A percentile compares a stretch with the other conserved stretches of the same genome.
Conservation (phyloP, 2,329 filamentous ascomycete genomes). For the Aotearoamyces nothofagi region DNA sequence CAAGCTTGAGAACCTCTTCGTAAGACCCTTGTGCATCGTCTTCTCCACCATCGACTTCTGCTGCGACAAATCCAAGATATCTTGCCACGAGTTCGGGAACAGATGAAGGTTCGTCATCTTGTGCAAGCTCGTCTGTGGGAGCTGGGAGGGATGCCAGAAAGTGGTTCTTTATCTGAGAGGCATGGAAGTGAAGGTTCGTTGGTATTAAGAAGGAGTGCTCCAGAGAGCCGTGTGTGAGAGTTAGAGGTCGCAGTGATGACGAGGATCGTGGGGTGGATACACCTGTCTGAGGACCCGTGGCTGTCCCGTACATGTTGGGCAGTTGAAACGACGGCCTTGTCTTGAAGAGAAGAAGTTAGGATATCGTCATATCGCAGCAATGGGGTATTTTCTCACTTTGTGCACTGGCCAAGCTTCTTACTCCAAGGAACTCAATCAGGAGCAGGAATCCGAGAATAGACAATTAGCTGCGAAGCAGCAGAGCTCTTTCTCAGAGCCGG, state of each 20-base stretch:
- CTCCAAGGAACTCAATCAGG: conserved; percentile 21
- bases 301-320: conserved; percentile 68
- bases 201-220: conserved; percentile 94
- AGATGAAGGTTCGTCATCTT: conserved; percentile 98
- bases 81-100: conserved; percentile 81
- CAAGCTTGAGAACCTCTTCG: conserved; percentile 80
- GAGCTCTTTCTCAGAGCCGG: background rate
- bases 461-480: conserved; percentile 1
- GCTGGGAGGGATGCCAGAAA: conserved; percentile 75
- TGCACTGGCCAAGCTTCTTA: no score
- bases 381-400: conserved; percentile 2
- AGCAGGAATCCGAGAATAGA: conserved; percentile 15
- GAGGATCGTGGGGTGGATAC: conserved; percentile 93
- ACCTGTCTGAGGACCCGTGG: conserved; percentile 79
- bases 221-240: conserved; percentile 82
- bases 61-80: conserved; percentile 81
- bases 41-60: conserved; percentile 83
- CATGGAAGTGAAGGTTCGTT: conserved; percentile 90
- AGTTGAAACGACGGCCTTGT: no score
- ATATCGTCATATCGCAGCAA: conserved; percentile 1
- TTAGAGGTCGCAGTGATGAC: conserved; percentile 80
- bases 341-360: no score
- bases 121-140: conserved; percentile 91
- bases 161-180: conserved; percentile 81
- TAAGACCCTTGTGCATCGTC: conserved; percentile 80